Conservation (phyloP, 768 basidiomycete species). For the Holtermanniella nyarrowii region DNA sequence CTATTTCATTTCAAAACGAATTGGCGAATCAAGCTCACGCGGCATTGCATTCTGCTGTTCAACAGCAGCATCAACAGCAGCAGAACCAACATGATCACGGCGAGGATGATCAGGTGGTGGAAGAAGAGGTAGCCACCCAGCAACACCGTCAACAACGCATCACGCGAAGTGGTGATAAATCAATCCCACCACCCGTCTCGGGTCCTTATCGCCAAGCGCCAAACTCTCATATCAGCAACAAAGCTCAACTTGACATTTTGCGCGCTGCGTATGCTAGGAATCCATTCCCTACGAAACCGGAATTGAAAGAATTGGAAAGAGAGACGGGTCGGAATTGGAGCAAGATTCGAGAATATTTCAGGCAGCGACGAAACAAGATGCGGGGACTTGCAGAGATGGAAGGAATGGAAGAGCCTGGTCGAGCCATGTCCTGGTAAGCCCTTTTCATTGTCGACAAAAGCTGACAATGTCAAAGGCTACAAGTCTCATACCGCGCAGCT, state of each 20-base stretch:
- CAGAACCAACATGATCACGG: neutral
- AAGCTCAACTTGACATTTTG: constrained; percentile 22
- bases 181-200: neutral
- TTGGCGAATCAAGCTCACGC: constrained; percentile 18
- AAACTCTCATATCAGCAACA: constrained; percentile 1
- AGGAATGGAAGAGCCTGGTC: constrained; percentile 26
- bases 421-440: constrained; percentile 28
- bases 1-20: constrained; percentile 9
- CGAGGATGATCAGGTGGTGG: neutral
- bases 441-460: neutral
- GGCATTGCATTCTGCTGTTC: constrained; percentile 2
- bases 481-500: constrained; percentile 25
- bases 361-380: constrained; percentile 33
- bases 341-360: constrained; percentile 33
- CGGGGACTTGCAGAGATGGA: constrained; percentile 28
- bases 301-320: constrained; percentile 20
- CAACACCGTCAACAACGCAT: neutral
- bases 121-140: too few species aligned
- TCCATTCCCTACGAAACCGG: constrained; percentile 24
- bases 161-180: neutral
- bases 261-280: constrained; percentile 24
- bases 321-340: constrained; percentile 27
- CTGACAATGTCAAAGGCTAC: constrained; percentile 22
- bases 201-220: neutral
- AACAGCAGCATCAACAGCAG: constrained; percentile 1